Conservation (phyloP, 371 early-diverging fungal genomes). For the Lichtheimia ornata region DNA sequence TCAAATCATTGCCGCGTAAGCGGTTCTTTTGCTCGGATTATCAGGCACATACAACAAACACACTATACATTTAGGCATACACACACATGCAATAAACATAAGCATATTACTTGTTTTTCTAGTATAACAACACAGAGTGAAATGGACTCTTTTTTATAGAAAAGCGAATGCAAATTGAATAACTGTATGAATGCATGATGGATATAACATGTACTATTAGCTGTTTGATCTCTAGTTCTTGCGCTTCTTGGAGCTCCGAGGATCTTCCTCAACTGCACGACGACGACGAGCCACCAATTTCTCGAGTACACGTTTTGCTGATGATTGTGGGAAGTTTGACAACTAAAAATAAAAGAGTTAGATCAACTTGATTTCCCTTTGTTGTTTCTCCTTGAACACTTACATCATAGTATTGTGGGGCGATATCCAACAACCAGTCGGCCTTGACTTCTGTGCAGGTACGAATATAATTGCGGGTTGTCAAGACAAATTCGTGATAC, state of each 20-base stretch:
- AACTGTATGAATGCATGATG: not conserved
- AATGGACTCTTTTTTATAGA: too few species aligned
- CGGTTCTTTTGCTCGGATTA: too few species aligned
- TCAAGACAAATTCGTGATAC: conserved; percentile 98
- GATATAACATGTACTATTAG: not conserved
- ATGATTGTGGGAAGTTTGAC: conserved; percentile 87
- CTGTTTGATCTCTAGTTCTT: conserved; percentile 14
- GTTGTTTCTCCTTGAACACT: not conserved
- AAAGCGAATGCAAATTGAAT: too few species aligned
- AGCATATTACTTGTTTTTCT: too few species aligned
- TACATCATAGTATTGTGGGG: conserved; percentile 74
- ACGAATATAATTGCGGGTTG: conserved; percentile 93
- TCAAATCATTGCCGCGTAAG: too few species aligned
- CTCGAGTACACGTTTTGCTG: conserved; percentile 85
- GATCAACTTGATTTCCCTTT: not conserved
- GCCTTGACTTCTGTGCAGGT: conserved; percentile 88
- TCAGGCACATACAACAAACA: too few species aligned
- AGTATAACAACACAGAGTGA: too few species aligned
- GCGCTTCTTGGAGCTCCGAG: conserved; percentile 35
- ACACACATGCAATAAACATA: too few species aligned
- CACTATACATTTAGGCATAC: too few species aligned
- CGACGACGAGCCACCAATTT: conserved; percentile 43
- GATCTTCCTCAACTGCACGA: conserved; percentile 33
- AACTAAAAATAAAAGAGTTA: conserved; percentile 59
- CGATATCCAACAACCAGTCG: conserved; percentile 91